These are phyloP conservation scores for Trypanosoma melophagium DNA, from an alignment of 208 protist species.

Conservation along the genomic window DNA sequence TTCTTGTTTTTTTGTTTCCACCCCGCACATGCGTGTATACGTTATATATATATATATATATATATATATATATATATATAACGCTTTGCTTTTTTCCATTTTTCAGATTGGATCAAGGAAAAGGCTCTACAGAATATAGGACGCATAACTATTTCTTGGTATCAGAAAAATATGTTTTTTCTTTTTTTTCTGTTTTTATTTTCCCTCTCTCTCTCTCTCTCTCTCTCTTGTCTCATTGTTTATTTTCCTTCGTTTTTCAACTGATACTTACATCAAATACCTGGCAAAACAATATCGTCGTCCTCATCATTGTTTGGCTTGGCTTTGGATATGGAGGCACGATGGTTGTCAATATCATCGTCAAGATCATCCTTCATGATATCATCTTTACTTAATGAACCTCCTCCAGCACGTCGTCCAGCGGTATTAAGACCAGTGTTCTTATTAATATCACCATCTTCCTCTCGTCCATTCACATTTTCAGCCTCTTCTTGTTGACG, in stretches of 20 bases:
- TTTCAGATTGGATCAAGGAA: too few species aligned
- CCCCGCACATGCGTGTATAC: too few species aligned
- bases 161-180: too few species aligned
- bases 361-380: conserved; percentile 28
- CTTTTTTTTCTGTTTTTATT: neutral
- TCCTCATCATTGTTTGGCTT: conserved; percentile 56
- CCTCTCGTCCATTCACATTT: conserved; percentile 28
- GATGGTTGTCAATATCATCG: conserved; percentile 35
- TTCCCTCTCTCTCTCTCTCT: neutral
- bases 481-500: conserved; percentile 42
- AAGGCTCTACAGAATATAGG: too few species aligned
- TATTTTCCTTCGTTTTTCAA: neutral
- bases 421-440: conserved; percentile 13
- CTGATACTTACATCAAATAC: conserved; percentile 40
- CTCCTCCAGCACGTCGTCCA: conserved; percentile 27
- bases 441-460: conserved; percentile 29
- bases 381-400: conserved; percentile 6
- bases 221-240: neutral
- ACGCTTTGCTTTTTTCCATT: too few species aligned
- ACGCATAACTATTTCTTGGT: too few species aligned
- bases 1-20: too few species aligned
- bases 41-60: too few species aligned
- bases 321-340: conserved; percentile 3
- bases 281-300: conserved; percentile 79
- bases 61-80: too few species aligned